Percentiles rank a stretch among this genome's conserved stretches.
Conservation (phyloP, 306 rosid genomes). For the Trifolium fragiferum region DNA sequence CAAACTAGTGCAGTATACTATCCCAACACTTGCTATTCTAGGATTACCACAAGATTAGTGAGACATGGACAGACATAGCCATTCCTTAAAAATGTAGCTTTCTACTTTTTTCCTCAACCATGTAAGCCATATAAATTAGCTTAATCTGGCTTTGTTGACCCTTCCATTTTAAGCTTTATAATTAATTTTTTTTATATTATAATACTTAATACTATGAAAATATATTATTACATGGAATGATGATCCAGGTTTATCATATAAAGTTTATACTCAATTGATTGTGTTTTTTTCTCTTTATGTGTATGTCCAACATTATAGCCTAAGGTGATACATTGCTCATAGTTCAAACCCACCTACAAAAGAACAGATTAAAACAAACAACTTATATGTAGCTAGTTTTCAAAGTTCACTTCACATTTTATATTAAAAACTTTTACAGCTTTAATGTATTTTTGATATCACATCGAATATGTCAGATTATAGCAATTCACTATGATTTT, state of each 20-base stretch:
- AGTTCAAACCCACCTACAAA: not conserved
- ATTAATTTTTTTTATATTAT: not conserved
- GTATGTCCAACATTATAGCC: not conserved
- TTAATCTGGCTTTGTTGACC: not conserved
- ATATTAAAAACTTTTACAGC: not conserved
- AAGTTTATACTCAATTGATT: not conserved
- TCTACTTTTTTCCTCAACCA: constrained; percentile 40
- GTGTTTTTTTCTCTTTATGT: not conserved
- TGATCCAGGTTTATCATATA: not conserved
- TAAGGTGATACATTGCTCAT: not conserved
- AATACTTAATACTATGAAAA: not conserved
- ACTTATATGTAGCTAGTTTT: not conserved
- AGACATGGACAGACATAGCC: constrained; percentile 30
- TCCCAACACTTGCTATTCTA: constrained; percentile 40
- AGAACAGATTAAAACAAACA: not conserved
- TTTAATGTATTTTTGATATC: too few species aligned
- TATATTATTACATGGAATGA: not conserved
- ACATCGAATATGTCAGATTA: too few species aligned
- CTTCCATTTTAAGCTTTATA: constrained; percentile 23
- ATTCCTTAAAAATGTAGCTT: constrained; percentile 9
- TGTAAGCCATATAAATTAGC: constrained; percentile 21
- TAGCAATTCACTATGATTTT: too few species aligned
- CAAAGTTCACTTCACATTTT: not conserved
- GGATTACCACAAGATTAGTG: constrained; percentile 40
- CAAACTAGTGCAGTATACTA: constrained; percentile 32